phyloP scores from a whole-genome alignment of 208 protist genomes.

The Trypanosoma boissoni region DNA sequence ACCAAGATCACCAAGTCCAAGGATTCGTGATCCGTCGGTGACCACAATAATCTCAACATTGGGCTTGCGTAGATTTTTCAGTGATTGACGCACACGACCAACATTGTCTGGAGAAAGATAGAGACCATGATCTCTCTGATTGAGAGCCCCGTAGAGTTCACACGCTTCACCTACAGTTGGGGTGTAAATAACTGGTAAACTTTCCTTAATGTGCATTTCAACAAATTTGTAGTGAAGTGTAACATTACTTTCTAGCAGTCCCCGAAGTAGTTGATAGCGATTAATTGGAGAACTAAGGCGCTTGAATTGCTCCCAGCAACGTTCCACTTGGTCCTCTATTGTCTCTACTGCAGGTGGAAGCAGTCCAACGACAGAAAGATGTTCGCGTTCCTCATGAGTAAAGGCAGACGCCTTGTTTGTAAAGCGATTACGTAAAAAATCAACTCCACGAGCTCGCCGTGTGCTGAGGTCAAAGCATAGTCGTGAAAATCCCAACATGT shows the following conservation, averaged over 20 bases:
- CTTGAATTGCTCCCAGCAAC: constrained; percentile 39
- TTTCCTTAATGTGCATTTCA: constrained; percentile 37
- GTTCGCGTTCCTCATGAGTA: constrained; percentile 46
- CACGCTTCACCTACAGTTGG: constrained; percentile 87
- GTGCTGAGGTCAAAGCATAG: constrained; percentile 15
- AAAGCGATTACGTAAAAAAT: constrained; percentile 63
- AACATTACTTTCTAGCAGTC: constrained; percentile 40
- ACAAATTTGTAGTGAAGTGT: constrained; percentile 54
- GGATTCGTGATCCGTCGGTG: constrained; percentile 89
- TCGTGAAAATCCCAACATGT: constrained; percentile 31
- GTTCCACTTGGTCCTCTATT: constrained; percentile 50
- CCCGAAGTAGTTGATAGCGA: constrained; percentile 41
- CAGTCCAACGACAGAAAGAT: constrained; percentile 47
- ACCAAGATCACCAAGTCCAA: constrained; percentile 88
- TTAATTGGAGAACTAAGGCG: constrained; percentile 41
- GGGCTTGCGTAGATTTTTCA: constrained; percentile 69
- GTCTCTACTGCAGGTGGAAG: constrained; percentile 47
- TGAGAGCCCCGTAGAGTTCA: constrained; percentile 61
- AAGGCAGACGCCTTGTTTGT: constrained; percentile 64
- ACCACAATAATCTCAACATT: constrained; percentile 89
- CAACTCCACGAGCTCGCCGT: constrained; percentile 42
- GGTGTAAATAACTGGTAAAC: constrained; percentile 62
- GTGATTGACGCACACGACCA: constrained; percentile 49
- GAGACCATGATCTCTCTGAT: constrained; percentile 56
- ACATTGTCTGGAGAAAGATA: constrained; percentile 63